Evolutionary conservation across 2,329 filamentous ascomycete genomes (phyloP).

Genomic region (Cladosporium sp.): DNA sequence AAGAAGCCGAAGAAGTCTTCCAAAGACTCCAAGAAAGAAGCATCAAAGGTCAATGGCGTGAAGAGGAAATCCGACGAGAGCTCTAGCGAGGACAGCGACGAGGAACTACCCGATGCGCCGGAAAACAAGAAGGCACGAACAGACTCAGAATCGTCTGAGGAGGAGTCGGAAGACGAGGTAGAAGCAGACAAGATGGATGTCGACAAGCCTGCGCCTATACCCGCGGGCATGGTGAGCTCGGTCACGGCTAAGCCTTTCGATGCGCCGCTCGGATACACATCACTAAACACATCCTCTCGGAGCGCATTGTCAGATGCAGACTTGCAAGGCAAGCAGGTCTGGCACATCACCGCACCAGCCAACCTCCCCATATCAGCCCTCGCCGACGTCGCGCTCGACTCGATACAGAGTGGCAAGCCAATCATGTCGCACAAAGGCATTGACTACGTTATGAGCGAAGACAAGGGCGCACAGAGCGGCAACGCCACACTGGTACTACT

Average conservation of each 20-base stretch:
- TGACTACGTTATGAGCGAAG: constrained; percentile 46
- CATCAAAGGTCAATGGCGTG: constrained; percentile 26
- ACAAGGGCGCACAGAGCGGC: constrained; percentile 12
- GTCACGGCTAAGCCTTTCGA: constrained; percentile 25
- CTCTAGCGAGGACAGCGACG: constrained; percentile 13
- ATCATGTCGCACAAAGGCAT: constrained; percentile 61
- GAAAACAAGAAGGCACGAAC: constrained; percentile 11
- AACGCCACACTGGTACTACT: constrained; percentile 21
- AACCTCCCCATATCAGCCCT: constrained; percentile 65
- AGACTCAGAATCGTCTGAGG: constrained; percentile 7
- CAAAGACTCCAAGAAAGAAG: constrained; percentile 8
- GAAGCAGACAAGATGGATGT: constrained; percentile 11
- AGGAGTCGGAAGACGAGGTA: constrained; percentile 3
- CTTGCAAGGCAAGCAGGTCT: constrained; percentile 67
- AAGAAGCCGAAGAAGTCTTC: constrained; percentile 8
- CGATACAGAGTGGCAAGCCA: constrained; percentile 49
- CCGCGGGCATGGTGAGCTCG: constrained; percentile 6
- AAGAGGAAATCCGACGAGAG: constrained; percentile 25
- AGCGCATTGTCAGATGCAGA: constrained; percentile 47
- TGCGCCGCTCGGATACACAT: constrained; percentile 44
- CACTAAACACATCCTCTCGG: constrained; percentile 38
- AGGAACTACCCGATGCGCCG: constrained; percentile 11
- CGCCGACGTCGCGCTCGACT: constrained; percentile 60
- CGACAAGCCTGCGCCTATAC: constrained; percentile 9
- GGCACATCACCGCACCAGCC: constrained; percentile 73